Evolutionary conservation across 192 early-diverging fungal genomes (phyloP).

Genomic region (Tieghemiomyces parasiticus): DNA sequence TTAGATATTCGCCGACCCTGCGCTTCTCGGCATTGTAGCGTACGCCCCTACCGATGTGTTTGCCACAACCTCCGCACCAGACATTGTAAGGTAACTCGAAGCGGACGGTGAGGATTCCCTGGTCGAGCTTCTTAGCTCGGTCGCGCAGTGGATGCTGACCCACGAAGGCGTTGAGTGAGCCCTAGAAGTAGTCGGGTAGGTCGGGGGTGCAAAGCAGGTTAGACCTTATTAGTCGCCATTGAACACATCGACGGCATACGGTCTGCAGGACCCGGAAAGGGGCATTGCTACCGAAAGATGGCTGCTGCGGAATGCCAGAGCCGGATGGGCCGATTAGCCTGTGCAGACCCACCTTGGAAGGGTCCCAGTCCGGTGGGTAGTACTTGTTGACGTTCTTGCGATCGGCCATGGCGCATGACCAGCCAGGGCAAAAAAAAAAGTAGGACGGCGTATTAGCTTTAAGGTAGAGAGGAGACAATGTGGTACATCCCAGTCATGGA

Average conservation of each 20-base stretch:
- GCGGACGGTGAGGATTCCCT: slow-evolving; percentile 72
- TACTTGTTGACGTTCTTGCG: slow-evolving; percentile 45
- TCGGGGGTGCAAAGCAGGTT: too few species aligned
- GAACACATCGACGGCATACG: too few species aligned
- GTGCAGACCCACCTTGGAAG: slow-evolving; percentile 43
- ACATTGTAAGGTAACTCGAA: slow-evolving; percentile 86
- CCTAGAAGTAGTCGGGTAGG: too few species aligned
- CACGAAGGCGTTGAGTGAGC: slow-evolving; percentile 71
- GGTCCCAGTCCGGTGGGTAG: slow-evolving; percentile 83
- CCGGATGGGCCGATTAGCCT: not conserved
- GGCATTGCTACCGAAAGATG: too few species aligned
- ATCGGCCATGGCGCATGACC: not conserved
- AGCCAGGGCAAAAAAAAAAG: too few species aligned
- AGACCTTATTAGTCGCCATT: too few species aligned
- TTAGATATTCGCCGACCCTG: slow-evolving; percentile 73
- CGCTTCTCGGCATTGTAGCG: slow-evolving; percentile 95
- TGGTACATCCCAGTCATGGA: too few species aligned
- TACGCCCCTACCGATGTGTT: slow-evolving; percentile 76
- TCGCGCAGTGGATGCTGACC: slow-evolving; percentile 81
- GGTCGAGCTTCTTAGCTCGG: slow-evolving; percentile 72
- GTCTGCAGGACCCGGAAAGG: too few species aligned
- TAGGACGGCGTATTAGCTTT: too few species aligned
- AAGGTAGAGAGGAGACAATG: too few species aligned
- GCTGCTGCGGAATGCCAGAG: too few species aligned
- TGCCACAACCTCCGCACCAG: slow-evolving; percentile 76